Percentiles rank a stretch among this genome's conserved stretches.
These are phyloP conservation scores for Lentinula novae-zelandiae DNA, from an alignment of 1,284 basidiomycete species.

Conservation along the genomic window DNA sequence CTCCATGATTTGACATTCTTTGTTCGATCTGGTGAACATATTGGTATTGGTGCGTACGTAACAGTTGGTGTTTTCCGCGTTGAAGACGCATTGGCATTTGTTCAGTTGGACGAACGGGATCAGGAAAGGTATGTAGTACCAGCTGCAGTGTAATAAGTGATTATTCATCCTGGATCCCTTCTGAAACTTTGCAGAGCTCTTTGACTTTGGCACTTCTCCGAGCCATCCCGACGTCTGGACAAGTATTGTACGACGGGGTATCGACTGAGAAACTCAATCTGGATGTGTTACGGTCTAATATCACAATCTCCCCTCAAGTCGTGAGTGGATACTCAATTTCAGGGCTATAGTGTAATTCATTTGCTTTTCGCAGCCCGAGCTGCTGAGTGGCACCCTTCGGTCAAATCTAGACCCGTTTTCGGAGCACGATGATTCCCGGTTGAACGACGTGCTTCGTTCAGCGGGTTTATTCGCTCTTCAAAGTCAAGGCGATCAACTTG, in stretches of 20 bases:
- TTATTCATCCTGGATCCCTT: too few species aligned
- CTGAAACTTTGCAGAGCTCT: conserved; percentile 32
- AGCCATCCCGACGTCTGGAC: conserved; percentile 55
- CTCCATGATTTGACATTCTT: conserved; percentile 37
- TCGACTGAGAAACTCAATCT: conserved; percentile 52
- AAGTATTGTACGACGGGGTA: conserved; percentile 49
- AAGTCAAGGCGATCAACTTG: conserved; percentile 23
- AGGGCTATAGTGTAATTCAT: too few species aligned
- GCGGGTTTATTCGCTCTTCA: conserved; percentile 34
- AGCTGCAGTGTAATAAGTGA: too few species aligned
- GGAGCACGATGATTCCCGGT: conserved; percentile 48
- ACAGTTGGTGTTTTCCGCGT: background rate
- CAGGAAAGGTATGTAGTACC: conserved; percentile 5
- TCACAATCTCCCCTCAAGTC: conserved; percentile 61
- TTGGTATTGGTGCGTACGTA: conserved; percentile 34
- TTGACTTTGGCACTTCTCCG: conserved; percentile 49
- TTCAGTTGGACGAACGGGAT: conserved; percentile 9
- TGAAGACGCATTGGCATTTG: background rate
- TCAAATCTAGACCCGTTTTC: conserved; percentile 54
- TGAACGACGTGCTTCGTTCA: conserved; percentile 35
- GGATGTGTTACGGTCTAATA: conserved; percentile 54
- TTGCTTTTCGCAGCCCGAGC: conserved; percentile 36
- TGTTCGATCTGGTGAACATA: conserved; percentile 39
- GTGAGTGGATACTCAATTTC: conserved; percentile 23
- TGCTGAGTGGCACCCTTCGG: conserved; percentile 42